These are phyloP conservation scores for Baeospora myosura DNA, from an alignment of 1,284 basidiomycete species.

Conservation along the genomic window DNA sequence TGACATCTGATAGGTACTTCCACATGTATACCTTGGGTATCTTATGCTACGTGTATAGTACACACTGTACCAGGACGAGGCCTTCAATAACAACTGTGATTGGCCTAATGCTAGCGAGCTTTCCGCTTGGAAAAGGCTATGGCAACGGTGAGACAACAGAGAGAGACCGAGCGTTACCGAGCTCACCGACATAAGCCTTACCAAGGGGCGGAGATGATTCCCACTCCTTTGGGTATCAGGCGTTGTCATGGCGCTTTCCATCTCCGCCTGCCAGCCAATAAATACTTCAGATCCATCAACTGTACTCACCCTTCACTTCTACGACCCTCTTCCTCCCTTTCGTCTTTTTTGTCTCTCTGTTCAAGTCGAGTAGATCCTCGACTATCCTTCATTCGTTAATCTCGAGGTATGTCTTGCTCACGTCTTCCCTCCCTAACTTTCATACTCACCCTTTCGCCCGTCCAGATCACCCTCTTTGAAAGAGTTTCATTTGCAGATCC, in stretches of 20 bases:
- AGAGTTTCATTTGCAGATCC: conserved; percentile 50
- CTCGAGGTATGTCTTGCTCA: conserved; percentile 11
- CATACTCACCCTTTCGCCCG: conserved; percentile 1
- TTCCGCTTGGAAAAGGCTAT: too few species aligned
- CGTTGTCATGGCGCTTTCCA: conserved; percentile 5
- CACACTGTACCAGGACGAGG: too few species aligned
- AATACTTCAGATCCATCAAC: conserved; percentile 5
- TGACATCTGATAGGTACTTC: too few species aligned
- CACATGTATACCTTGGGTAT: too few species aligned
- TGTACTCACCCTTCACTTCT: conserved; percentile 7
- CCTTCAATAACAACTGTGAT: too few species aligned
- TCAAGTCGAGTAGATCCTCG: conserved; percentile 60
- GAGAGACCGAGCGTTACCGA: too few species aligned
- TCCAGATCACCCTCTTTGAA: conserved; percentile 65
- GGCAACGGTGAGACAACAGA: too few species aligned
- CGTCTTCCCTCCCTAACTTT: conserved; percentile 1
- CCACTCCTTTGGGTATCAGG: neutral
- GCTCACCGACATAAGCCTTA: neutral
- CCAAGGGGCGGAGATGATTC: neutral
- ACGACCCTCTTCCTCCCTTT: conserved; percentile 17
- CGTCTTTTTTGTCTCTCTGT: conserved; percentile 32
- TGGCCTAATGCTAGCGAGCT: too few species aligned
- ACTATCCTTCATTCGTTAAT: conserved; percentile 47
- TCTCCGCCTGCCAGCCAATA: conserved; percentile 10
- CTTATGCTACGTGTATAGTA: too few species aligned